Evolutionary conservation across 768 basidiomycete species (phyloP).

Genomic region (Neoboletus magnificus): DNA sequence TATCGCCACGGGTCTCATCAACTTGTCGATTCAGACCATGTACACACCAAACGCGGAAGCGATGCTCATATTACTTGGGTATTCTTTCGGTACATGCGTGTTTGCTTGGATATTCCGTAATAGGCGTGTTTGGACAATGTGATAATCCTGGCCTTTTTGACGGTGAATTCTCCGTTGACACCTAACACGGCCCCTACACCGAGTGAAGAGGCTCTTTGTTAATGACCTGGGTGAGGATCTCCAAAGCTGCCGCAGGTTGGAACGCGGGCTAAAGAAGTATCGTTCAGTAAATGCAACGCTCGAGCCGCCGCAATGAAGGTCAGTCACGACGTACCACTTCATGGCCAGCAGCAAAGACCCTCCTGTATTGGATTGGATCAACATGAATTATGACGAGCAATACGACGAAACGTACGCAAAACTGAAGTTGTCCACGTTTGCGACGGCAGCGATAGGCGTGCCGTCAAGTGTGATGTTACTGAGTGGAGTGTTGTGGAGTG

Average conservation of each 20-base stretch:
- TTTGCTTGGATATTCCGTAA: conserved; percentile 57
- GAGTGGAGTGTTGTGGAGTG: conserved; percentile 38
- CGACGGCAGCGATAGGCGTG: conserved; percentile 51
- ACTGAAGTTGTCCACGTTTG: conserved; percentile 63
- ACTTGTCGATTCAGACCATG: conserved; percentile 79
- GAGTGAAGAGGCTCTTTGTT: conserved; percentile 52
- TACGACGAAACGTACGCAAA: conserved; percentile 52
- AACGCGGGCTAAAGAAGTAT: conserved; percentile 49
- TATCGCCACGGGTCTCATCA: conserved; percentile 79
- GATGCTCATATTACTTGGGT: conserved; percentile 58
- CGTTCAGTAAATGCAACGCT: background rate
- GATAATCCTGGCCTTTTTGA: background rate
- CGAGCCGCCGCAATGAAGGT: background rate
- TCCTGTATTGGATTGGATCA: conserved; percentile 30
- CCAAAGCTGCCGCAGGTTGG: conserved; percentile 54
- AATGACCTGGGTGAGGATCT: conserved; percentile 58
- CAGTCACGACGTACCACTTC: conserved; percentile 48
- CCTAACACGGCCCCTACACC: conserved; percentile 21
- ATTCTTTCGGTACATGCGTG: conserved; percentile 55
- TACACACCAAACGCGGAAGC: conserved; percentile 57
- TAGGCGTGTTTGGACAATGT: conserved; percentile 34
- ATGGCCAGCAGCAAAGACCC: conserved; percentile 58
- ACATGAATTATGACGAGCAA: background rate
- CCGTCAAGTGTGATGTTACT: conserved; percentile 58
- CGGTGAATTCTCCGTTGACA: background rate